Percentiles rank a stretch among this genome's conserved stretches.
phyloP scores from a whole-genome alignment of 140 eudicot species.

The Anethum foeniculum region DNA sequence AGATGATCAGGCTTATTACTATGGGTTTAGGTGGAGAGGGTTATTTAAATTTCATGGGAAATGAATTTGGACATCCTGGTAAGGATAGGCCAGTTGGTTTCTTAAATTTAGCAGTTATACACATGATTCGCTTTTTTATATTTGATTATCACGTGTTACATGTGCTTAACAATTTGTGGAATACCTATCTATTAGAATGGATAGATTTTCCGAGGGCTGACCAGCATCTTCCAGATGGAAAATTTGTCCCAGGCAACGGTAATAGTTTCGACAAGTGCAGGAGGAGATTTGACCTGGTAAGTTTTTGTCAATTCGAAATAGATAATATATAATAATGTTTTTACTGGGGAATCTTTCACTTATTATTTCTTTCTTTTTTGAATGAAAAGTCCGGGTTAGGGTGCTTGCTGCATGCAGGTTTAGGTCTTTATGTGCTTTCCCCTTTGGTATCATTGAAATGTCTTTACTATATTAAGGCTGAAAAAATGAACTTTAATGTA shows the following conservation, averaged over 20 bases:
- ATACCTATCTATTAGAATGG: conserved; percentile 71
- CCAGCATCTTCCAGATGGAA: conserved; percentile 81
- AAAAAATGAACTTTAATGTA: not conserved
- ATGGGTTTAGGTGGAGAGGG: conserved; percentile 99
- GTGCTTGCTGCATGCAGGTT: not conserved
- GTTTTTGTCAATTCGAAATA: not conserved
- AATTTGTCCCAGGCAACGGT: conserved; percentile 64
- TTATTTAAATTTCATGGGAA: conserved; percentile 95
- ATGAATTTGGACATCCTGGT: conserved; percentile 99
- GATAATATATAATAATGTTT: not conserved
- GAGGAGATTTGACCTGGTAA: conserved; percentile 94
- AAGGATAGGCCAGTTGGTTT: conserved; percentile 6
- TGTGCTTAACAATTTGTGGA: not conserved
- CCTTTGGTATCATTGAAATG: not conserved
- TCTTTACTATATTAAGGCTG: not conserved
- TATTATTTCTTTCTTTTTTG: not conserved
- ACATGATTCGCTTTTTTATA: not conserved
- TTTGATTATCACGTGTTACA: conserved; percentile 2
- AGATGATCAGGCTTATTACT: conserved; percentile 93
- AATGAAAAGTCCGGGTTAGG: not conserved
- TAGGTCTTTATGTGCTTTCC: not conserved
- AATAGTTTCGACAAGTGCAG: conserved; percentile 87
- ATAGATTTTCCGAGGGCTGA: conserved; percentile 95
- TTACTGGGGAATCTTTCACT: not conserved
- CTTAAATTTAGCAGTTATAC: not conserved